These are phyloP conservation scores for Silene vulgaris DNA, from an alignment of 179 eudicot species.

Conservation along the genomic window DNA sequence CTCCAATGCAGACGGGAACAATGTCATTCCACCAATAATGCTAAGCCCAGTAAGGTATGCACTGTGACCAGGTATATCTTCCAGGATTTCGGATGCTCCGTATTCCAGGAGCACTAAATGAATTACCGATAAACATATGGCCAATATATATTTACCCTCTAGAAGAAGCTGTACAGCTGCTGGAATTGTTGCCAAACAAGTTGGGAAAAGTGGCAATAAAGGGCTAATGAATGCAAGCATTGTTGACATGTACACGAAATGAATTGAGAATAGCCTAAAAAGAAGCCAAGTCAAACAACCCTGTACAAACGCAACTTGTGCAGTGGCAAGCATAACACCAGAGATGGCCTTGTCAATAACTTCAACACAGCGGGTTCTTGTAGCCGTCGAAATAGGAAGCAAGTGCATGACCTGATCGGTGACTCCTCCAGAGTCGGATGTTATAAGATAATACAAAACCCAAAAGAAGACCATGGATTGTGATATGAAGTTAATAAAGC, in stretches of 20 bases:
- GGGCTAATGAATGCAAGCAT: constrained; percentile 70
- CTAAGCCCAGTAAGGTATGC: constrained; percentile 84
- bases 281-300: constrained; percentile 94
- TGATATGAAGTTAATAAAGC: constrained; percentile 61
- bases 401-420: constrained; percentile 68
- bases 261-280: constrained; percentile 75
- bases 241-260: constrained; percentile 83
- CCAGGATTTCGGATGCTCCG: constrained; percentile 65
- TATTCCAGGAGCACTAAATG: constrained; percentile 78
- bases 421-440: constrained; percentile 83
- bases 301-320: constrained; percentile 74
- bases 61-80: constrained; percentile 73
- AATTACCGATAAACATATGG: constrained; percentile 45
- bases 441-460: constrained; percentile 87
- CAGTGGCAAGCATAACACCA: constrained; percentile 76
- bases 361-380: constrained; percentile 71
- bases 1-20: constrained; percentile 88
- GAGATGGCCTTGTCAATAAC: constrained; percentile 84
- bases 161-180: constrained; percentile 62
- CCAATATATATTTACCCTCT: constrained; percentile 63
- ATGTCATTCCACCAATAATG: constrained; percentile 91
- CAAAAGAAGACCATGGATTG: constrained; percentile 83
- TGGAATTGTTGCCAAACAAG: constrained; percentile 65
- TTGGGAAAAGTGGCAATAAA: constrained; percentile 71
- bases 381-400: constrained; percentile 62